Conservation (phyloP, 1,284 basidiomycete genomes). For the Grifola frondosa region DNA sequence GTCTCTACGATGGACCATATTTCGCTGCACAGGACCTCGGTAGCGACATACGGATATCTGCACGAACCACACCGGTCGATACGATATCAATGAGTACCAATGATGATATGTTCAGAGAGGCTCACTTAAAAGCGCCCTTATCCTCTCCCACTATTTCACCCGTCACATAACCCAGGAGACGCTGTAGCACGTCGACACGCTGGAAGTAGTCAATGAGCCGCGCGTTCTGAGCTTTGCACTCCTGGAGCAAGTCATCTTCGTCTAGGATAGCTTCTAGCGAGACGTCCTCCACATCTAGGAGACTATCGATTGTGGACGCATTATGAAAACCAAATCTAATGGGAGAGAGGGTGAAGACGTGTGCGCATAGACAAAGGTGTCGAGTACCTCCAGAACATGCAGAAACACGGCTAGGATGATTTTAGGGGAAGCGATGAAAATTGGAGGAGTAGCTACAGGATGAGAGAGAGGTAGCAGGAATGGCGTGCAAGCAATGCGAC, state of each 20-base stretch:
- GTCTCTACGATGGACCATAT: slow-evolving; percentile 94
- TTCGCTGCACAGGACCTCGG: slow-evolving; percentile 95
- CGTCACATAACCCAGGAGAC: slow-evolving; percentile 80
- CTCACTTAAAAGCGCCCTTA: slow-evolving; percentile 75
- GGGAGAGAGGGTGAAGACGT: slow-evolving; percentile 21
- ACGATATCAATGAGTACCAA: slow-evolving; percentile 7
- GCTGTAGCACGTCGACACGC: slow-evolving; percentile 76
- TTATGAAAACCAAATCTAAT: slow-evolving; percentile 83
- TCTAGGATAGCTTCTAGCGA: slow-evolving; percentile 89
- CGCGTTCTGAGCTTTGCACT: slow-evolving; percentile 94
- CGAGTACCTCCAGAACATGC: slow-evolving; percentile 37
- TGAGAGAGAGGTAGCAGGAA: background rate
- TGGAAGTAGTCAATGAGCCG: slow-evolving; percentile 85
- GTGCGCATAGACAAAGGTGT: slow-evolving; percentile 14
- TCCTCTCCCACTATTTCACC: slow-evolving; percentile 82
- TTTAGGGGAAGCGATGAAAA: slow-evolving; percentile 3
- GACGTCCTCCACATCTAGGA: slow-evolving; percentile 83
- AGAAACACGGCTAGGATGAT: slow-evolving; percentile 8
- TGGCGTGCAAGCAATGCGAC: background rate
- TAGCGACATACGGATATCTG: slow-evolving; percentile 93
- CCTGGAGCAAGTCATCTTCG: slow-evolving; percentile 91
- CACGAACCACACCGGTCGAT: slow-evolving; percentile 1
- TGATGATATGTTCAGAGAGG: slow-evolving; percentile 17
- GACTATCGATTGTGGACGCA: slow-evolving; percentile 77
- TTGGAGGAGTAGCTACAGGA: background rate